Conservation (phyloP, 345 rosid genomes). For the Heritiera littoralis region DNA sequence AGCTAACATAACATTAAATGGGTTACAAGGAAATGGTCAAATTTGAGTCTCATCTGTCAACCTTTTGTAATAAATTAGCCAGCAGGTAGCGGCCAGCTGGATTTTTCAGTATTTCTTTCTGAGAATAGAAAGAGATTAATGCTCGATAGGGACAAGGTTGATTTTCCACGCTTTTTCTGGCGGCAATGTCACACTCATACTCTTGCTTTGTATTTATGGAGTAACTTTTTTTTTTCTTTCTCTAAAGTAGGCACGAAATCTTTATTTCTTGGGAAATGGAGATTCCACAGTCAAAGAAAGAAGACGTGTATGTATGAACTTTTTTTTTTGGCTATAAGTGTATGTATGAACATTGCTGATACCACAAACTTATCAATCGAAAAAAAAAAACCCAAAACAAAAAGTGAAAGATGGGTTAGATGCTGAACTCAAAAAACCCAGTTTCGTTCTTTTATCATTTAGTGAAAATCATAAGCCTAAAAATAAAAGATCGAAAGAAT, state of each 20-base stretch:
- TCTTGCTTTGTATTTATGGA: background rate
- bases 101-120: background rate
- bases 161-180: background rate
- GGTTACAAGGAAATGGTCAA: background rate
- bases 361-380: too few species aligned
- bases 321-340: too few species aligned
- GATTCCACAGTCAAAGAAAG: constrained; percentile 38
- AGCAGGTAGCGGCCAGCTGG: background rate
- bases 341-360: too few species aligned
- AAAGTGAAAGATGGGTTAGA: constrained; percentile 15
- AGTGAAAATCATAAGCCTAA: background rate
- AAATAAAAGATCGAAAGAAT: constrained; percentile 9
- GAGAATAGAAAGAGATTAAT: background rate
- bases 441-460: constrained; percentile 21
- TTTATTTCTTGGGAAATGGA: constrained; percentile 34
- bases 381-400: too few species aligned
- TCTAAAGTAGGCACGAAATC: constrained; percentile 17
- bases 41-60: background rate
- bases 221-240: background rate
- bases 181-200: background rate
- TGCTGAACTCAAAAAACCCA: constrained; percentile 20
- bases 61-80: background rate
- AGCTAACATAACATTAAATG: too few species aligned
- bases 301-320: too few species aligned
- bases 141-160: background rate